These are phyloP conservation scores for Ascosphaera pollenicola DNA, from an alignment of 2,329 filamentous ascomycete species.

Conservation along the genomic window DNA sequence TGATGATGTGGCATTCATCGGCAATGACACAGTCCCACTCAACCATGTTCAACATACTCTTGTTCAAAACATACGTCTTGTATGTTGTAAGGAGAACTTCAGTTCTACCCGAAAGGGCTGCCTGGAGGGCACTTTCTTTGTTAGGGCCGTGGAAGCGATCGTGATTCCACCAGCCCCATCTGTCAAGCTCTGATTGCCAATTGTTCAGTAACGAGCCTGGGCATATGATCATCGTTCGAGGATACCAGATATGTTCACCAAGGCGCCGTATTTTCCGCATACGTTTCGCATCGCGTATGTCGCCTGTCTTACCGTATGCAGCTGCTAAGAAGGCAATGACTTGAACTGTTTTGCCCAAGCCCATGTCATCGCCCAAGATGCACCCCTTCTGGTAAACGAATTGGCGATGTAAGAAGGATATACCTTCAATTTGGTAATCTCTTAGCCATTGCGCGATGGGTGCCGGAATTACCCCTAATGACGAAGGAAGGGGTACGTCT, in stretches of 20 bases:
- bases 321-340: conserved; percentile 80
- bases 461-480: conserved; percentile 63
- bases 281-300: conserved; percentile 62
- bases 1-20: conserved; percentile 82
- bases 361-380: conserved; percentile 93
- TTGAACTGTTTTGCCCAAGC: conserved; percentile 88
- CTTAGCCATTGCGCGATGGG: conserved; percentile 79
- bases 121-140: conserved; percentile 47
- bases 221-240: conserved; percentile 63
- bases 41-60: conserved; percentile 57
- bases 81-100: conserved; percentile 95
- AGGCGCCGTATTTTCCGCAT: conserved; percentile 65
- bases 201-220: conserved; percentile 76
- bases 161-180: conserved; percentile 93
- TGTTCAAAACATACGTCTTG: conserved; percentile 59
- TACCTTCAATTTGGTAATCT: conserved; percentile 76
- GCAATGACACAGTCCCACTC: conserved; percentile 88
- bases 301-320: conserved; percentile 84
- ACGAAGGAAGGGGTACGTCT: conserved; percentile 53
- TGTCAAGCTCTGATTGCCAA: conserved; percentile 65
- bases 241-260: conserved; percentile 48
- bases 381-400: conserved; percentile 85
- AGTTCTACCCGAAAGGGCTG: conserved; percentile 51
- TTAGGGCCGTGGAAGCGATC: conserved; percentile 58
- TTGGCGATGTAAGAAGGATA: conserved; percentile 61